Percentiles rank a stretch among this genome's conserved stretches.
Conservation (phyloP, 805 yeast genomes). For the Lipomyces orientalis region DNA sequence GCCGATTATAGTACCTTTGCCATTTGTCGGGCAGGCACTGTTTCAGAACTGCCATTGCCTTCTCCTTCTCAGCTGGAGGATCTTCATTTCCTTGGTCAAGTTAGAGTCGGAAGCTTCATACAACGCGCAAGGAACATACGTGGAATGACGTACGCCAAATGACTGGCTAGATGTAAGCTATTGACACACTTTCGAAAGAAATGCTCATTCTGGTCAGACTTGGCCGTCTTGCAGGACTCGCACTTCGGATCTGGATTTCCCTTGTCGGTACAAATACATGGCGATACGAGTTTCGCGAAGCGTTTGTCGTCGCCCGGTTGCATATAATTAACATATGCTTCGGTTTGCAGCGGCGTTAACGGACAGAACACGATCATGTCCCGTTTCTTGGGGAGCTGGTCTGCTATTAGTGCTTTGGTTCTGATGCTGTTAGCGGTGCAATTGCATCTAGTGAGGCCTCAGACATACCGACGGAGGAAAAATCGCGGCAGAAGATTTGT, state of each 20-base stretch:
- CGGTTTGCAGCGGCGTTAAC: constrained; percentile 20
- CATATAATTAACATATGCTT: constrained; percentile 30
- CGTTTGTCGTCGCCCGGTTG: constrained; percentile 10
- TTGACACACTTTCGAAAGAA: constrained; percentile 19
- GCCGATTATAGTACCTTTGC: constrained; percentile 9
- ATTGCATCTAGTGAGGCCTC: not conserved
- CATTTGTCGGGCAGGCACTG: constrained; percentile 24
- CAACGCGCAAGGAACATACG: constrained; percentile 4
- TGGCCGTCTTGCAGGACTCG: not conserved
- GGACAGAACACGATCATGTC: constrained; percentile 33
- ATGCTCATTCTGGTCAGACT: constrained; percentile 11
- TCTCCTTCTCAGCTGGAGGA: not conserved
- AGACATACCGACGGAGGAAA: constrained; percentile 19
- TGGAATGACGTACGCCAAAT: constrained; percentile 31
- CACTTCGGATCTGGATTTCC: not conserved
- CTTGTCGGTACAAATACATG: constrained; percentile 13
- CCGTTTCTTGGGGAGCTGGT: constrained; percentile 32
- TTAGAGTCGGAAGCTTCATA: not conserved
- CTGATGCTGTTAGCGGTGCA: constrained; percentile 2
- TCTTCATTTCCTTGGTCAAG: constrained; percentile 21
- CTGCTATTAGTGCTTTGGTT: constrained; percentile 33
- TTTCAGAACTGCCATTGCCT: constrained; percentile 15
- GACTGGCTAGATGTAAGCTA: constrained; percentile 26
- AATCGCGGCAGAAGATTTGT: constrained; percentile 26
- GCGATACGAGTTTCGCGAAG: not conserved